Evolutionary conservation across 495 filamentous ascomycete genomes (phyloP), one percentile per base, ranked within the genome.

Genomic region (Xylaria flabelliformis): DNA sequence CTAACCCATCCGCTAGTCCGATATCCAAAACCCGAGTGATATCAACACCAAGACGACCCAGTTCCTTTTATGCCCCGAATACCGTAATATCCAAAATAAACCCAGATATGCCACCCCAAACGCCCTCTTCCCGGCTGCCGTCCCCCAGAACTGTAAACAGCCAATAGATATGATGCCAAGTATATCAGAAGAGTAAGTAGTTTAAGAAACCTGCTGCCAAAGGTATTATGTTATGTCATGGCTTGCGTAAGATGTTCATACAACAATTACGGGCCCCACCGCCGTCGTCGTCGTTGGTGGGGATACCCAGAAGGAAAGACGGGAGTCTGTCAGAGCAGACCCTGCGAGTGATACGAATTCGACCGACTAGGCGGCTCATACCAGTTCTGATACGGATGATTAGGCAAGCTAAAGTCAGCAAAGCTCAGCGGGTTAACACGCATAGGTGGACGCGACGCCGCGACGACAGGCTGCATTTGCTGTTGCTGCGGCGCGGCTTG

Each of bases 301-400:
- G 2, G 1, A 51, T 51, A 10, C 0, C 48, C n/a, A 21, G 17
- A n/a, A 42, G 21, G 58, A 15, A 5, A 34, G 17, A 26, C 44
- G 15, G 42, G 15, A n/a, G 8, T 46, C 53, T 21, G 34, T 77
- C 66, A 76, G 26, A 76, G 71, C n/a, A 79, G 50, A 1, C 71
- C 73, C 29, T 80, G 76, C 5, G 73, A 71, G 46, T 72, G 73
- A 48, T 75, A 73, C 29, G 72, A 36, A n/a, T 74, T 76, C 39
- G 77, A 79, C 32, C 78, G 76, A 63, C 79, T 87, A 15, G 84
- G 84, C 41, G 85, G 84, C 59, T 83, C 80, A 63, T 91, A 93
- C 74, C 85, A 88, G 62, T 85, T 86, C 77, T 92, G 88, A 75
- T 95, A 95, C 13, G 93, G 93, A 81, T 94, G 92, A 75, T 91